Conservation (phyloP, 305 asterid species). For the Nicotiana rustica region DNA sequence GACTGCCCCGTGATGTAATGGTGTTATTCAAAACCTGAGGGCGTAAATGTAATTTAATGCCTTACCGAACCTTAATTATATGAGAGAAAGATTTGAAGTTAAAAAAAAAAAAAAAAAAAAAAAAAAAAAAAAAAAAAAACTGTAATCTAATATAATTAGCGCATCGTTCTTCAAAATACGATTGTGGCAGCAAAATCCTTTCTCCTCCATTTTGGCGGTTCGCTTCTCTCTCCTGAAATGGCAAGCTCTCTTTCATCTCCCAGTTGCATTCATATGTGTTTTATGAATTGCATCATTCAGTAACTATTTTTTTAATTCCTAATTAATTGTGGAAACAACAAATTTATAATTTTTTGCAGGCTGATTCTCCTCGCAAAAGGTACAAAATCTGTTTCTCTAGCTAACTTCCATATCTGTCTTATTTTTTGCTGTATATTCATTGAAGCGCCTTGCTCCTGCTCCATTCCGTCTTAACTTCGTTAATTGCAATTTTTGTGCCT, state of each 20-base stretch:
- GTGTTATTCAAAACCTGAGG: no score
- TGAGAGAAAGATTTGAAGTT: not conserved
- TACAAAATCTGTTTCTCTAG: conserved; percentile 32
- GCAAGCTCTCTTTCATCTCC: conserved; percentile 42
- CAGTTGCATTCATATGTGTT: not conserved
- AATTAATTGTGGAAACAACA: conserved; percentile 20
- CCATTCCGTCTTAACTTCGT: not conserved
- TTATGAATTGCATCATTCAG: not conserved
- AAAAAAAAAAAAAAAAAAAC: no score
- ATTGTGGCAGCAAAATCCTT: not conserved
- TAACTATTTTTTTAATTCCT: not conserved
- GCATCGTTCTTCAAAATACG: not conserved
- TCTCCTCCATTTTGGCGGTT: conserved; percentile 43
- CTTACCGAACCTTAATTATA: no score
- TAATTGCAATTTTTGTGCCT: not conserved
- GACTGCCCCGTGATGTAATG: no score
- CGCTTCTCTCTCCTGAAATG: conserved; percentile 47
- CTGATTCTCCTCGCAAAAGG: conserved; percentile 90
- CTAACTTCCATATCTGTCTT: not conserved
- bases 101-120: no score
- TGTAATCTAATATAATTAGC: not conserved
- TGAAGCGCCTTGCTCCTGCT: not conserved
- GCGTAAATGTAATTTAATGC: no score
- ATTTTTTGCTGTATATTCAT: not conserved
- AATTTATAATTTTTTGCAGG: conserved; percentile 56